phyloP scores from a whole-genome alignment of 257 asterid species.

The Salvia splendens region DNA sequence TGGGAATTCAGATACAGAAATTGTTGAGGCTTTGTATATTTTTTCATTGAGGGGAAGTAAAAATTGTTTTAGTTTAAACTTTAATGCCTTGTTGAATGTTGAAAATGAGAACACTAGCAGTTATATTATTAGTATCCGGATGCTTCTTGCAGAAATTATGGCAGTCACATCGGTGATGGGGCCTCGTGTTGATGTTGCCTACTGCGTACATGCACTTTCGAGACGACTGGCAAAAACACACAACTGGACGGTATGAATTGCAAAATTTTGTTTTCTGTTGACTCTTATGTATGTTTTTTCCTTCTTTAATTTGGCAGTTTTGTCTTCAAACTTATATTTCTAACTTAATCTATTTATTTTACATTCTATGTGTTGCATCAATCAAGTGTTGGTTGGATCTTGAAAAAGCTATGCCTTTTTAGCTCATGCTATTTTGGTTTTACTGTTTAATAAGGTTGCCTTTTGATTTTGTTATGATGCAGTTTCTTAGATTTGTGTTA shows the following conservation, averaged over 20 bases:
- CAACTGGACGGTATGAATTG: conserved; percentile 88
- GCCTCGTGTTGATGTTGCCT: conserved; percentile 94
- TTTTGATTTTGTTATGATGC: background rate
- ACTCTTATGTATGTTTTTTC: conserved; percentile 6
- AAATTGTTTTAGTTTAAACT: conserved; percentile 18
- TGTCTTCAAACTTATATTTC: background rate
- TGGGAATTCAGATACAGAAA: conserved; percentile 6
- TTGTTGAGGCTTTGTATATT: conserved; percentile 1
- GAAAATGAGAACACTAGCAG: conserved; percentile 36
- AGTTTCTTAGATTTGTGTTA: no score
- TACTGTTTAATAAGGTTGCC: background rate
- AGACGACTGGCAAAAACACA: conserved; percentile 90
- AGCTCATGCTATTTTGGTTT: background rate
- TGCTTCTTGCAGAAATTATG: conserved; percentile 80
- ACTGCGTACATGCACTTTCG: conserved; percentile 88
- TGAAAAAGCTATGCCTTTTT: no score
- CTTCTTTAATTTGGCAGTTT: background rate
- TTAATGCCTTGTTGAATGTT: conserved; percentile 15
- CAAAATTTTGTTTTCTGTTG: background rate
- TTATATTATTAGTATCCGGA: conserved; percentile 28
- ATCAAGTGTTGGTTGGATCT: no score
- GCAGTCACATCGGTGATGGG: conserved; percentile 71
- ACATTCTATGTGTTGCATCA: background rate
- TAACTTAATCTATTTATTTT: background rate
- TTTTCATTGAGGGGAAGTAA: background rate